Conservation (phyloP, 23 red algal genomes). For the Gracilaria domingensis region DNA sequence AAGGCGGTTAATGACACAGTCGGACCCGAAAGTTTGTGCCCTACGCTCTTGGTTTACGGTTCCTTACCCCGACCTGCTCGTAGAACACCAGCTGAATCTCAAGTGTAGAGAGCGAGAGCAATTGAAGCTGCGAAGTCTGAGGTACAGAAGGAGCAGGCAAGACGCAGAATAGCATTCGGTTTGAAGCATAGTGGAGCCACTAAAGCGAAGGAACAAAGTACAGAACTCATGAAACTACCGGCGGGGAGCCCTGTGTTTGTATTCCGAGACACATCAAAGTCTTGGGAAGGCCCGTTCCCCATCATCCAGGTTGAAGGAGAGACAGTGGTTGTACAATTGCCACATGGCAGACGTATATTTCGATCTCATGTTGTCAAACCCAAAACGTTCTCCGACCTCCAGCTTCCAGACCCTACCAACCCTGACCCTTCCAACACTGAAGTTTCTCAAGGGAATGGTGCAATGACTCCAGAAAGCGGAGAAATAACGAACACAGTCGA, state of each 20-base stretch:
- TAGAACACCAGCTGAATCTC: neutral
- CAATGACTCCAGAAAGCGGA: no score
- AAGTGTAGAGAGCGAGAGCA: neutral
- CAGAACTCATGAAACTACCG: neutral
- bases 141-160: slow-evolving; percentile 41
- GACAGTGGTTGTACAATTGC: slow-evolving; percentile 5
- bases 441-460: no score
- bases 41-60: slow-evolving; percentile 17
- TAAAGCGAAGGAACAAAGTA: neutral
- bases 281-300: slow-evolving; percentile 2
- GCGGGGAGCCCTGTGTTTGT: neutral
- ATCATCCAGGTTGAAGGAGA: slow-evolving; percentile 38
- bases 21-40: slow-evolving; percentile 34
- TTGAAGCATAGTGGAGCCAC: neutral
- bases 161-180: slow-evolving; percentile 17
- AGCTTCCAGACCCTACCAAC: no score
- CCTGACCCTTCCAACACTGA: no score
- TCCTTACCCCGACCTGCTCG: neutral
- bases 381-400: neutral
- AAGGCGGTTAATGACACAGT: slow-evolving; percentile 7
- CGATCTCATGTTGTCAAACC: slow-evolving; percentile 8
- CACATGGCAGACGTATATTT: slow-evolving; percentile 12
- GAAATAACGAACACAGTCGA: no score
- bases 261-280: neutral
- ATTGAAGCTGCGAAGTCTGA: neutral